A percentile compares a stretch with the other conserved stretches of the same genome.
These are phyloP conservation scores for Microbotryomycetes sp. DNA, from an alignment of 1,284 basidiomycete species.

Conservation along the genomic window DNA sequence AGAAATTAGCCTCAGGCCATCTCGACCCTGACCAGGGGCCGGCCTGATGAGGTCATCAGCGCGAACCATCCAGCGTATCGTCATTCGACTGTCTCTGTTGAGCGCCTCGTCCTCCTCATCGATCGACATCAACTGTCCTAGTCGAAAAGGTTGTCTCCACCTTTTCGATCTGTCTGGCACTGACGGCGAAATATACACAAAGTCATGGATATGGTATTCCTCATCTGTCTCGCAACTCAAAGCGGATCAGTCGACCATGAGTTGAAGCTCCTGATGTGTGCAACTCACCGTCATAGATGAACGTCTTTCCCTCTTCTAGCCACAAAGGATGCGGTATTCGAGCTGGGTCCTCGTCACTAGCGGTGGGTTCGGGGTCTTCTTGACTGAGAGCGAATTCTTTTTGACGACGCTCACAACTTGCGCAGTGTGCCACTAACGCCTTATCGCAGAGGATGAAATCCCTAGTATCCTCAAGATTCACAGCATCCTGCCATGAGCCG, in stretches of 20 bases:
- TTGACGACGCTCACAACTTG: background rate
- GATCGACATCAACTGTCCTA: background rate
- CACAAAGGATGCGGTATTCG: background rate
- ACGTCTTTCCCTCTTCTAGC: background rate
- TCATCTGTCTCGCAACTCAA: background rate
- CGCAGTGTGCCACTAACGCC: background rate
- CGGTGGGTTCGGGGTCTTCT: background rate
- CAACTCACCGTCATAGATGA: background rate
- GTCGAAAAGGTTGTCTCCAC: background rate
- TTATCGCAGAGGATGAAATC: background rate
- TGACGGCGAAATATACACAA: background rate
- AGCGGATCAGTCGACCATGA: background rate
- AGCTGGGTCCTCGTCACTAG: background rate
- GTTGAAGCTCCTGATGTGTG: background rate
- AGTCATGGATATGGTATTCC: background rate
- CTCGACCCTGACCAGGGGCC: no score
- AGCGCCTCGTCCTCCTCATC: background rate
- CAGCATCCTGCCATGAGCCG: background rate
- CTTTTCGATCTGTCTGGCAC: background rate
- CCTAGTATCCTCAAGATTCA: background rate
- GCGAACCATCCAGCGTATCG: background rate
- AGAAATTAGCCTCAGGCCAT: background rate
- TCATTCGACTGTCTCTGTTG: background rate
- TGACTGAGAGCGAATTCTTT: background rate
- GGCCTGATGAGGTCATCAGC: background rate